phyloP scores from a whole-genome alignment of 2,329 filamentous ascomycete species.

The Falciphora oryzae region DNA sequence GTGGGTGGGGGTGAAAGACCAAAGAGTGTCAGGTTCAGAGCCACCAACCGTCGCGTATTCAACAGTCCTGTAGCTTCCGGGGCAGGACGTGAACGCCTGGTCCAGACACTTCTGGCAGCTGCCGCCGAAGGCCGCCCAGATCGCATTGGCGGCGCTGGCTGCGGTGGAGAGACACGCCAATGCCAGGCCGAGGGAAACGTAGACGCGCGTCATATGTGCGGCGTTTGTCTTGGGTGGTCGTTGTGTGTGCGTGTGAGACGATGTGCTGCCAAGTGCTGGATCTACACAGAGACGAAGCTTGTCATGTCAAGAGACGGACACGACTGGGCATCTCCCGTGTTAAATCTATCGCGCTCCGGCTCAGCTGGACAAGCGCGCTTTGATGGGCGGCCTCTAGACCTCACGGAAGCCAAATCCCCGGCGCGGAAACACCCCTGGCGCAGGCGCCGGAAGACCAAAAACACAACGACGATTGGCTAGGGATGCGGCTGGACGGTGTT shows the following conservation, averaged over 20 bases:
- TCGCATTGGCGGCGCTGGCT: not conserved
- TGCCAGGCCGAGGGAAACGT: not conserved
- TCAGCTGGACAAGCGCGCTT: not conserved
- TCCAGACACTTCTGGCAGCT: slow-evolving; percentile 5
- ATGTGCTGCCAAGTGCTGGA: not conserved
- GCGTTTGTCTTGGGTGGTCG: not conserved
- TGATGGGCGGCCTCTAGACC: not conserved
- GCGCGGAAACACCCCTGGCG: too few relatives aligned
- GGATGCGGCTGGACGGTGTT: not conserved
- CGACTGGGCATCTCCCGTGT: too few relatives aligned
- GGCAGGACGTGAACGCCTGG: slow-evolving; percentile 1
- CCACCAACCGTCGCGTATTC: slow-evolving; percentile 1
- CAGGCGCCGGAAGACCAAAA: too few relatives aligned
- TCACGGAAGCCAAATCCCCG: not conserved
- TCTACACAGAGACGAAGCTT: not conserved
- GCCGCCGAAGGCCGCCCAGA: not conserved
- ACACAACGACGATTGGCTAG: not conserved
- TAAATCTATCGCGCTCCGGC: not conserved
- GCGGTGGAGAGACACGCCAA: not conserved
- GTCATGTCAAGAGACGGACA: not conserved
- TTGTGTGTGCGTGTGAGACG: not conserved
- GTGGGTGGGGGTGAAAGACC: not conserved
- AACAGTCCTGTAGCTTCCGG: not conserved
- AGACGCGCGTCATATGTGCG: not conserved
- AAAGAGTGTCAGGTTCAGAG: too few relatives aligned